Conservation (phyloP, 2,329 filamentous ascomycete genomes). For the Stachybotrys echinatus region DNA sequence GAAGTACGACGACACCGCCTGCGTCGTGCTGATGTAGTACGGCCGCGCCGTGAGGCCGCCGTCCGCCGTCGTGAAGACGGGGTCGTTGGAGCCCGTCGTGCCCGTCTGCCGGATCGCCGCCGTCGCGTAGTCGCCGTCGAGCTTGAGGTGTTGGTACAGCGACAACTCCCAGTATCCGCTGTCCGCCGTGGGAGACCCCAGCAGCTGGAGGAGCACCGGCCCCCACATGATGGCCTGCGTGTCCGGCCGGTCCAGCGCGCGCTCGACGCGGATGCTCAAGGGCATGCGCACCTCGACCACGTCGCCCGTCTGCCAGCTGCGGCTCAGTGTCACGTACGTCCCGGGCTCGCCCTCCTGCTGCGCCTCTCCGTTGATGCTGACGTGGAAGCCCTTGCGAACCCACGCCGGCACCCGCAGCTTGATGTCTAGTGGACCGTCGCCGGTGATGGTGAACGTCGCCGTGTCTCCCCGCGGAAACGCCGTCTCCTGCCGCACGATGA, state of each 20-base stretch:
- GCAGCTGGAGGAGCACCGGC: constrained; percentile 20
- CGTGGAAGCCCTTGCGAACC: constrained; percentile 18
- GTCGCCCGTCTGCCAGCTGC: constrained; percentile 21
- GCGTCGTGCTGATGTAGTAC: constrained; percentile 22
- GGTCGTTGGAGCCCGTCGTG: constrained; percentile 15
- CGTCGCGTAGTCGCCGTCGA: constrained; percentile 20
- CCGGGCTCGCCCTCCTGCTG: constrained; percentile 12
- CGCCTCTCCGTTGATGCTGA: constrained; percentile 19
- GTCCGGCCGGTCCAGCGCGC: constrained; percentile 22
- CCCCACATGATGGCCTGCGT: constrained; percentile 26
- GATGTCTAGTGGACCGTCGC: constrained; percentile 19
- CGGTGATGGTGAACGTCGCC: constrained; percentile 19
- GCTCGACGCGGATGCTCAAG: constrained; percentile 21
- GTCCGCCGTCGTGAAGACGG: constrained; percentile 14
- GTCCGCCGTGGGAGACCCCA: constrained; percentile 15
- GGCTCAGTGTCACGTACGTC: constrained; percentile 21
- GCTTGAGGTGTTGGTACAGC: constrained; percentile 22
- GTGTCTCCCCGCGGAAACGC: constrained; percentile 18
- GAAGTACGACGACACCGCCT: constrained; percentile 23
- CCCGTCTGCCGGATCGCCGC: constrained; percentile 15
- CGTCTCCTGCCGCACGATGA: constrained; percentile 21
- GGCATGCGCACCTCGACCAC: constrained; percentile 22
- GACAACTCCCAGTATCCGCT: constrained; percentile 19
- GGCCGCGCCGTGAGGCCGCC: constrained; percentile 15
- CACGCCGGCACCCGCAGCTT: constrained; percentile 23